Evolutionary conservation across 1,139 yeast species (phyloP).

Genomic region (Geotrichum armillariae): DNA sequence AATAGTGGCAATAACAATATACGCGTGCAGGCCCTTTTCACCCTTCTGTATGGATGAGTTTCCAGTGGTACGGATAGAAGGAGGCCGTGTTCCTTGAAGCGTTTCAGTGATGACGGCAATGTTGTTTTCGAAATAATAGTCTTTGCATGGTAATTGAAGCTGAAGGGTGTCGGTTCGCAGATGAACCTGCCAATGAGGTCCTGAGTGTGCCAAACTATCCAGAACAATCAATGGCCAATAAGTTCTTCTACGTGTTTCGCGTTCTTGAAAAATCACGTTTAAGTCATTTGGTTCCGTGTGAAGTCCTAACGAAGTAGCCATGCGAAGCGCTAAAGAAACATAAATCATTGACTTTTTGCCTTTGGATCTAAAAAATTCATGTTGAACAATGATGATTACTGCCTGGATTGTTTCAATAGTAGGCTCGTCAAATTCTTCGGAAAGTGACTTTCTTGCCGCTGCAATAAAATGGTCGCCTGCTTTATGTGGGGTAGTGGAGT

Average conservation of each 20-base stretch:
- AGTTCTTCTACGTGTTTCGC: conserved; percentile 40
- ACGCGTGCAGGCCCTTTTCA: conserved; percentile 31
- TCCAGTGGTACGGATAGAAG: conserved; percentile 17
- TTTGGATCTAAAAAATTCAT: conserved; percentile 39
- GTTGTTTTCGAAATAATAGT: conserved; percentile 33
- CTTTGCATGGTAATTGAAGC: conserved; percentile 39
- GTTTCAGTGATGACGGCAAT: conserved; percentile 35
- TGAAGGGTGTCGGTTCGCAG: conserved; percentile 31
- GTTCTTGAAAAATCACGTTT: conserved; percentile 37
- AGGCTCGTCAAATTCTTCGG: conserved; percentile 39
- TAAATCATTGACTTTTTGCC: conserved; percentile 41
- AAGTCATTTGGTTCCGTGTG: conserved; percentile 33
- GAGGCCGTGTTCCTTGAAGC: conserved; percentile 25
- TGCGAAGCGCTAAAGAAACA: conserved; percentile 40
- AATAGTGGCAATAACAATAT: conserved; percentile 35
- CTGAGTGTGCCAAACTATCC: conserved; percentile 41
- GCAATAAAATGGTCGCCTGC: conserved; percentile 39
- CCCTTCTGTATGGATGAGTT: conserved; percentile 7
- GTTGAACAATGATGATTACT: conserved; percentile 37
- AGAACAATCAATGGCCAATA: conserved; percentile 41
- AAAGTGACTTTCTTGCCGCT: conserved; percentile 35
- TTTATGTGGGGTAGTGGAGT: conserved; percentile 30
- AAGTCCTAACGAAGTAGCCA: conserved; percentile 39
- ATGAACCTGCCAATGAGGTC: conserved; percentile 37
- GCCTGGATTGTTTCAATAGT: conserved; percentile 42